Base-by-base conservation (phyloP, 2,329 filamentous ascomycete species). In the Nannizzia gypsea region DNA sequence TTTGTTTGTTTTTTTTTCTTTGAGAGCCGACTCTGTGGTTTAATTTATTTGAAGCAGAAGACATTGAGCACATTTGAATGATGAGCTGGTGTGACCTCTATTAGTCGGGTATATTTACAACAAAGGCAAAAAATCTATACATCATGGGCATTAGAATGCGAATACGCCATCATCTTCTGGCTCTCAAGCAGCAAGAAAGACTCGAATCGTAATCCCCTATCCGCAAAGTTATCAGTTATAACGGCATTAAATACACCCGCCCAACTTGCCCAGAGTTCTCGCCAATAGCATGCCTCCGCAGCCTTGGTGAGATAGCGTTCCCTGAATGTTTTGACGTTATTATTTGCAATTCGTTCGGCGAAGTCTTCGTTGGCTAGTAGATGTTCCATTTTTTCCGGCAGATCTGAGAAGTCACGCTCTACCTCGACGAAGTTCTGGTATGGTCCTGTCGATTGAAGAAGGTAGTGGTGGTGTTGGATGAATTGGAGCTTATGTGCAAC, bases 321-420 rank as follows among this genome's bases (percentile, higher is more conserved):
- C 9, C 77, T 73, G 66, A 80, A 80, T 3, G 70, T 73, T 60
- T 65, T 69, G 15, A 75, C 71, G 55, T 69, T 76, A 61, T 80
- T 79, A 15, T 73, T 67, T 24, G 78, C 78, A 54, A 82, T 80
- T 24, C 64, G 66, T 61, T 73, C 66, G 1, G 78, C 77, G 8
- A 70, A 66, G 2, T 69, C 64, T 3, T 70, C 70, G 60, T 79
- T 64, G 6, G 62, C 62, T 24, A 76, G 65, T 3, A 79, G 65
- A 3, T 69, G 67, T 3, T 75, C 61, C 59, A 77, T 72, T 42
- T 70, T 74, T 6, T 68, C 64, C 2, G 68, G 63, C 61, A 83
- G 74, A 64, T 86, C 82, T 64, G 80, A 80, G 68, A 83, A 86
- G 67, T 80, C 76, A 13, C 73, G 69, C 58, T 75, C 69, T 3